Conservation (phyloP, 805 yeast species). For the Ogataea nonfermentans region DNA sequence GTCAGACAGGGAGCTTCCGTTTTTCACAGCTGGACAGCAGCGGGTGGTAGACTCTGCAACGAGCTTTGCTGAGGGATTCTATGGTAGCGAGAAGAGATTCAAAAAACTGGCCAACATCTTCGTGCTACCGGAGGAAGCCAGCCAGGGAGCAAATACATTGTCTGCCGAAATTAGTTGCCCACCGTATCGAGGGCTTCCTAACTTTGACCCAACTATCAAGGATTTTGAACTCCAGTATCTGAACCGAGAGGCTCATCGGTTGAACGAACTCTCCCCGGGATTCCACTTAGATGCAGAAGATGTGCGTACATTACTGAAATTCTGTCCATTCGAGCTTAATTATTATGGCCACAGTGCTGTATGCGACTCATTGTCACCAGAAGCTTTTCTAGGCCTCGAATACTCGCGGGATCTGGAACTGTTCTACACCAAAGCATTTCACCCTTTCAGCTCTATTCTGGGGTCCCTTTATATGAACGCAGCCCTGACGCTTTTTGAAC, state of each 20-base stretch:
- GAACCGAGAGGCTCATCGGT: slow-evolving; percentile 52
- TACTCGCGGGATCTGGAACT: slow-evolving; percentile 58
- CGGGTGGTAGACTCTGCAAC: slow-evolving; percentile 56
- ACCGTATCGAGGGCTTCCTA: slow-evolving; percentile 33
- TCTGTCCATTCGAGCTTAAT: slow-evolving; percentile 76
- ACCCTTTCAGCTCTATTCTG: slow-evolving; percentile 51
- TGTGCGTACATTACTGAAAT: slow-evolving; percentile 49
- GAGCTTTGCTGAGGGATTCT: slow-evolving; percentile 59
- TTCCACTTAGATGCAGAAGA: slow-evolving; percentile 52
- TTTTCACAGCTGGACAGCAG: slow-evolving; percentile 54
- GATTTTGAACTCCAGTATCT: slow-evolving; percentile 38
- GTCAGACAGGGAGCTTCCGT: slow-evolving; percentile 38
- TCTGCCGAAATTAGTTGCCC: slow-evolving; percentile 50
- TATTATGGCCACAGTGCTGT: slow-evolving; percentile 65
- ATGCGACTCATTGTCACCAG: slow-evolving; percentile 65
- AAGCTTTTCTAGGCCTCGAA: slow-evolving; percentile 61
- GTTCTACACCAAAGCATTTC: slow-evolving; percentile 61
- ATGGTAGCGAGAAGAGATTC: slow-evolving; percentile 37
- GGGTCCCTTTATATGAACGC: slow-evolving; percentile 61
- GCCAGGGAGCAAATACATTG: slow-evolving; percentile 57
- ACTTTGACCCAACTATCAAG: slow-evolving; percentile 16
- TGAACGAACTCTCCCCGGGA: slow-evolving; percentile 54
- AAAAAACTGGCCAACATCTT: slow-evolving; percentile 36
- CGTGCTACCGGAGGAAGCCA: slow-evolving; percentile 45
- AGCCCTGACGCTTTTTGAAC: slow-evolving; percentile 31